Percentiles rank a stretch among this genome's conserved stretches.
These are phyloP conservation scores for Moesziomyces sp. DNA, from an alignment of 1,284 basidiomycete species.

Conservation along the genomic window DNA sequence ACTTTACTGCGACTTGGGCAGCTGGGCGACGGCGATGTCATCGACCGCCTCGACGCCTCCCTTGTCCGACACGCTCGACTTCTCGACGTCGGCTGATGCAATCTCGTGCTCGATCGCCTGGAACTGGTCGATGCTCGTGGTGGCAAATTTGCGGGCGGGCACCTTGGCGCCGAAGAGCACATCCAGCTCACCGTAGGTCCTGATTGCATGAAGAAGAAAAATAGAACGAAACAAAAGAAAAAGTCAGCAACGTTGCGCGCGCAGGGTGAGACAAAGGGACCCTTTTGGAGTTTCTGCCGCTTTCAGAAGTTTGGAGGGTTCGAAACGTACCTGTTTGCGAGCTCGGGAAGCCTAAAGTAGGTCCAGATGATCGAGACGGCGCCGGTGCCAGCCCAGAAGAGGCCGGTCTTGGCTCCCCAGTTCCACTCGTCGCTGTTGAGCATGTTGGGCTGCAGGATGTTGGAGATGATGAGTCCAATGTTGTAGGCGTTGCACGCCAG, in stretches of 20 bases:
- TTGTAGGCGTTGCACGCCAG: slow-evolving; percentile 71
- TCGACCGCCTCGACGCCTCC: slow-evolving; percentile 1
- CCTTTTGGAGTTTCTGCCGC: no score
- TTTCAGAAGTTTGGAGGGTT: no score
- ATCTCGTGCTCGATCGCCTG: slow-evolving; percentile 26
- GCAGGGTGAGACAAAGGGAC: no score
- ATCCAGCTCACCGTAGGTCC: slow-evolving; percentile 70
- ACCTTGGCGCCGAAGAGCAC: slow-evolving; percentile 67
- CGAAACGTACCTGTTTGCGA: slow-evolving; percentile 51
- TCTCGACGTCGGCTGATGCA: slow-evolving; percentile 17
- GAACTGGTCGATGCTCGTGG: slow-evolving; percentile 64
- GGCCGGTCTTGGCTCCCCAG: slow-evolving; percentile 68
- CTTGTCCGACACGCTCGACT: slow-evolving; percentile 23
- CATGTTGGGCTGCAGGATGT: slow-evolving; percentile 70
- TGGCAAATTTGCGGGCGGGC: slow-evolving; percentile 67
- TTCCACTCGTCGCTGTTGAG: slow-evolving; percentile 69
- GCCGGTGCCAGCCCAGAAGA: slow-evolving; percentile 69
- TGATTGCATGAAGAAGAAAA: slow-evolving; percentile 1
- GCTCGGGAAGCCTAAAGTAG: slow-evolving; percentile 68
- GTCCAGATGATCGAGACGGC: slow-evolving; percentile 68
- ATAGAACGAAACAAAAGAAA: slow-evolving; percentile 1
- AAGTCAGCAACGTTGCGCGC: neutral
- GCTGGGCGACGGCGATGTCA: slow-evolving; percentile 3
- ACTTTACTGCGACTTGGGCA: slow-evolving; percentile 10
- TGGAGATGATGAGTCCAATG: slow-evolving; percentile 64